A percentile compares a stretch with the other conserved stretches of the same genome.
phyloP scores from a whole-genome alignment of 495 filamentous ascomycete genomes.

The Talaromyces wortmannii region DNA sequence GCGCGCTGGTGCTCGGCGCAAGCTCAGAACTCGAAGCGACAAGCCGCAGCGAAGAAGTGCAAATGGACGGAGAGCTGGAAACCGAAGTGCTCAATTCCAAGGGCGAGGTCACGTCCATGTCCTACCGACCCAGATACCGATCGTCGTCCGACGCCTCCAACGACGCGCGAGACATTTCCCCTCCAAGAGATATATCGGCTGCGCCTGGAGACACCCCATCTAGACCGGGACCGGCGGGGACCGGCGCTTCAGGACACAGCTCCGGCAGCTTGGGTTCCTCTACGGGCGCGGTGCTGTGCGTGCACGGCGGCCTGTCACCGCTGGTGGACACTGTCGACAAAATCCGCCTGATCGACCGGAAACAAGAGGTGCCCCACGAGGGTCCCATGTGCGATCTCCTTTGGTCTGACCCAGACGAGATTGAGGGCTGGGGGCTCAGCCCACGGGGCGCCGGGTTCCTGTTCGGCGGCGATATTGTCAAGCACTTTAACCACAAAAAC shows the following conservation, averaged over 20 bases:
- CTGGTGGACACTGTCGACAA: constrained; percentile 93
- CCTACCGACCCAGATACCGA: constrained; percentile 44
- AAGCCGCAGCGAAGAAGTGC: constrained; percentile 35
- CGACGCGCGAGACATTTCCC: constrained; percentile 33
- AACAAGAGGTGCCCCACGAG: constrained; percentile 98
- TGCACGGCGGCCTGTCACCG: constrained; percentile 89
- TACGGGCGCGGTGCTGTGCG: constrained; percentile 84
- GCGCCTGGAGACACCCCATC: constrained; percentile 23
- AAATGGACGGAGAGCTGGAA: constrained; percentile 67
- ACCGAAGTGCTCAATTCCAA: constrained; percentile 84
- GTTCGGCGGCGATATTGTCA: constrained; percentile 94
- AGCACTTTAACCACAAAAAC: constrained; percentile 89
- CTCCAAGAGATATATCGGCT: constrained; percentile 39
- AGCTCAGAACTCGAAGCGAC: constrained; percentile 59
- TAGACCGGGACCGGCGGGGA: constrained; percentile 68
- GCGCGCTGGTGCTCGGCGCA: constrained; percentile 87
- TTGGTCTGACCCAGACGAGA: constrained; percentile 97
- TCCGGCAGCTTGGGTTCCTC: constrained; percentile 53
- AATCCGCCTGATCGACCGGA: constrained; percentile 89
- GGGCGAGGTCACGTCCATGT: constrained; percentile 69
- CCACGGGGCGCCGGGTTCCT: constrained; percentile 94
- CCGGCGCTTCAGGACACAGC: constrained; percentile 62
- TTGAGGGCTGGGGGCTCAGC: constrained; percentile 94
- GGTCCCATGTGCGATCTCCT: constrained; percentile 98
- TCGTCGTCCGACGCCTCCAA: constrained; percentile 24